Conservation (phyloP, 176 grass and related monocot species). For the Juncus effusus region DNA sequence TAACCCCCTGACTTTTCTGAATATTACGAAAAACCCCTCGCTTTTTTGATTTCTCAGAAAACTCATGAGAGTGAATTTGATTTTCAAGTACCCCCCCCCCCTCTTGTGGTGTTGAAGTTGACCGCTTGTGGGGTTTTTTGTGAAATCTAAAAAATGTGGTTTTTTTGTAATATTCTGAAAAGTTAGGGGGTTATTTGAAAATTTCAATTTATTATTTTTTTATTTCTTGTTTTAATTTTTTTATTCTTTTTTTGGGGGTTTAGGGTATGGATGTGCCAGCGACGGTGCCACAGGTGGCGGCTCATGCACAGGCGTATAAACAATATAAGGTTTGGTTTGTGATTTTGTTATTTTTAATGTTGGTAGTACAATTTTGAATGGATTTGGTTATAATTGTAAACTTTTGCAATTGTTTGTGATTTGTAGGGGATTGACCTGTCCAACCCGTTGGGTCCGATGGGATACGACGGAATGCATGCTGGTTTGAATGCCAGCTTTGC, state of each 20-base stretch:
- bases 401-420: conserved; percentile 17
- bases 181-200: no score
- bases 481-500: conserved; percentile 29
- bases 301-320: conserved; percentile 35
- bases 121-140: no score
- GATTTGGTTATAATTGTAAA: conserved; percentile 6
- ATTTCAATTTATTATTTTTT: background rate
- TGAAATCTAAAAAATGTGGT: no score
- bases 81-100: no score
- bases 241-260: background rate
- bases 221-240: conserved; percentile 15
- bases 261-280: conserved; percentile 26
- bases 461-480: conserved; percentile 31
- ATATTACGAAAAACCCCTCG: no score
- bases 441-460: conserved; percentile 27
- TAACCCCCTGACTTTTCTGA: no score
- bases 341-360: conserved; percentile 2
- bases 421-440: conserved; percentile 44
- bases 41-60: no score
- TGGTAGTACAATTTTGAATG: conserved; percentile 1
- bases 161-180: no score
- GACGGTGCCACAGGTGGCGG: conserved; percentile 24
- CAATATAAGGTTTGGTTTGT: conserved; percentile 34
- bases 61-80: no score
- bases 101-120: background rate